Conservation (phyloP, 1,284 basidiomycete species). For the Tilletia indica region DNA sequence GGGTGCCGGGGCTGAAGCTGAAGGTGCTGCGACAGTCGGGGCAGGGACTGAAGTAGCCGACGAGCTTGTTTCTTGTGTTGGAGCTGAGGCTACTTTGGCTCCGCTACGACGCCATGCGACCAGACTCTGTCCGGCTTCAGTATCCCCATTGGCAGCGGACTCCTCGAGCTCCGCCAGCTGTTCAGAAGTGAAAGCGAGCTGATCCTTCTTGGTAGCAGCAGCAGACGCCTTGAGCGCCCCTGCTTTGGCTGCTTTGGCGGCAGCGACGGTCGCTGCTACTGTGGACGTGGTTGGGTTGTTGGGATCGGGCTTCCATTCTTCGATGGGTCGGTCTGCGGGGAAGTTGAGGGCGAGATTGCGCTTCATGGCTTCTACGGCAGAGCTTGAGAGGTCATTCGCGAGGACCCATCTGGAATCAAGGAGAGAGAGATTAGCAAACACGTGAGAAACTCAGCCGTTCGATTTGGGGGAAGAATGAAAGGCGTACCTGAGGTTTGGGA, state of each 20-base stretch:
- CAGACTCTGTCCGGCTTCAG: slow-evolving; percentile 16
- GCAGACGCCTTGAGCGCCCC: too few species aligned
- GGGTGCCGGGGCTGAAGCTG: background rate
- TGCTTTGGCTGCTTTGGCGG: background rate
- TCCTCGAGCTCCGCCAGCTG: slow-evolving; percentile 14
- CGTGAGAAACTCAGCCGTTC: background rate
- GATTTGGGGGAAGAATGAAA: background rate
- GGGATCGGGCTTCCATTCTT: slow-evolving; percentile 18
- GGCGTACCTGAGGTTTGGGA: slow-evolving; percentile 77
- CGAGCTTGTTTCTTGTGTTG: background rate
- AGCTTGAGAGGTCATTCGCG: slow-evolving; percentile 85
- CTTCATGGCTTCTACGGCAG: slow-evolving; percentile 81
- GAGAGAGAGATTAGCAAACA: background rate
- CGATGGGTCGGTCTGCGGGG: slow-evolving; percentile 60
- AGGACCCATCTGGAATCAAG: slow-evolving; percentile 70
- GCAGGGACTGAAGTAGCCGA: background rate
- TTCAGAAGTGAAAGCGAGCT: background rate
- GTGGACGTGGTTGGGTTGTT: slow-evolving; percentile 14
- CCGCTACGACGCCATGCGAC: background rate
- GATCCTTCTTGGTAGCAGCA: too few species aligned
- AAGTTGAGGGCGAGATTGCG: slow-evolving; percentile 87
- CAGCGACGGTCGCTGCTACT: slow-evolving; percentile 7
- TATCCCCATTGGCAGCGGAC: slow-evolving; percentile 13
- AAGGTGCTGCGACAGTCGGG: background rate
- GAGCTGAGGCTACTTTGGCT: background rate